Evolutionary conservation across 179 eudicot genomes (phyloP).

Genomic region (Silene noctiflora): DNA sequence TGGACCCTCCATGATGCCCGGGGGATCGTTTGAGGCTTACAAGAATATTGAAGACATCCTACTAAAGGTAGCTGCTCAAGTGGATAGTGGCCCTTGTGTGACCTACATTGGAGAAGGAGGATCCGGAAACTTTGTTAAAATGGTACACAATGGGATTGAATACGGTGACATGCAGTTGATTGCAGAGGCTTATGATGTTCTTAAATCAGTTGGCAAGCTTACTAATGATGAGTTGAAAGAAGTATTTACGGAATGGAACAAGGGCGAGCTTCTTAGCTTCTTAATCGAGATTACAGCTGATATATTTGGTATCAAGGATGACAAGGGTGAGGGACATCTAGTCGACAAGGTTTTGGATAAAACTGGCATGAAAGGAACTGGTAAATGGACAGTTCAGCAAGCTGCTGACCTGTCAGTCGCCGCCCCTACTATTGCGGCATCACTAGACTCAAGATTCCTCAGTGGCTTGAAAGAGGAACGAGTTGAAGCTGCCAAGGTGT

Average conservation of each 20-base stretch:
- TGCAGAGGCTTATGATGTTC: conserved; percentile 91
- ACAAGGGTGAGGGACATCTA: conserved; percentile 70
- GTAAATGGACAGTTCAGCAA: conserved; percentile 95
- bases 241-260: conserved; percentile 87
- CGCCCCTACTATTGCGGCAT: conserved; percentile 80
- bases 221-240: conserved; percentile 69
- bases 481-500: conserved; percentile 67
- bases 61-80: conserved; percentile 88
- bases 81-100: conserved; percentile 92
- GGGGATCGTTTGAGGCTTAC: conserved; percentile 81
- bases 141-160: conserved; percentile 92
- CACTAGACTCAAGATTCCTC: conserved; percentile 80
- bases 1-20: conserved; percentile 96
- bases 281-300: conserved; percentile 85
- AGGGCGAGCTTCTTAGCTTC: conserved; percentile 84
- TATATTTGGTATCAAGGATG: conserved; percentile 75
- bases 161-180: conserved; percentile 95
- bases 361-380: conserved; percentile 94
- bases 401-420: conserved; percentile 89
- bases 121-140: conserved; percentile 84
- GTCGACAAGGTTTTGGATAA: conserved; percentile 85
- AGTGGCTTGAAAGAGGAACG: conserved; percentile 90
- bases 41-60: conserved; percentile 80
- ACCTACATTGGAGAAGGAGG: conserved; percentile 90
- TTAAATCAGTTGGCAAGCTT: conserved; percentile 82